Evolutionary conservation across 2,329 filamentous ascomycete species (phyloP), one percentile per base, ranked within the genome.

Genomic region (Cladosporium phlei): DNA sequence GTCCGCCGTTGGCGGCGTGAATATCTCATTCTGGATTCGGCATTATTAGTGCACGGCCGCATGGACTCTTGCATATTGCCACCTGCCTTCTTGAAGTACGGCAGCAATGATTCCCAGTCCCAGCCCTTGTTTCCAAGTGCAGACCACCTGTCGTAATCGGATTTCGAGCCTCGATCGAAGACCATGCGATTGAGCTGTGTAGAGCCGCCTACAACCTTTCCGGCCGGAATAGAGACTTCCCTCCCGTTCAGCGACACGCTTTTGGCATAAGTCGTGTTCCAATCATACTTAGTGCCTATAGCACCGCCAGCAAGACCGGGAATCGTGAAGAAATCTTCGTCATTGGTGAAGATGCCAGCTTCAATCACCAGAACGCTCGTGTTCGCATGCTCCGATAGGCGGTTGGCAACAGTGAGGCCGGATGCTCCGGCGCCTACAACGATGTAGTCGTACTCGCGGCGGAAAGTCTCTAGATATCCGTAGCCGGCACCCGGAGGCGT

Each of bases 161-260:
- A 61, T n/a, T 48, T 51, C 1, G 64, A 66, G 2, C 59, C 56
- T 20, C 63, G 48, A 12, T 59, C 55, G 45, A 57, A 61, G 16
- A 48, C 47, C 53, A 61, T 53, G 34, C 52, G 52, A 38, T 61
- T 57, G 3, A 51, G 48, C 0, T 70, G 64, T 4, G 63, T 71
- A 9, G 68, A 70, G 9, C 75, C 75, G 7, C 75, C 74, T 0
- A 78, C 62, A 0, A 74, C 69, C 43, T 72, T 72, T 25, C 72
- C 75, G 3, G 72, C 66, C 21, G 69, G 68, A 32, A 73, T 69
- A 3, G 58, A 48, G 12, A 74, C 67, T 3, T 63, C 54, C 1
- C 71, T 66, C 9, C 64, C 63, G 12, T 67, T 64, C 4, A 73
- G 64, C 53, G 54, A 16, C 48, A 34, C 29, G 55, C 51, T 17